Conservation (phyloP, 371 early-diverging fungal species). For the Caulochytrium protostelioides region DNA sequence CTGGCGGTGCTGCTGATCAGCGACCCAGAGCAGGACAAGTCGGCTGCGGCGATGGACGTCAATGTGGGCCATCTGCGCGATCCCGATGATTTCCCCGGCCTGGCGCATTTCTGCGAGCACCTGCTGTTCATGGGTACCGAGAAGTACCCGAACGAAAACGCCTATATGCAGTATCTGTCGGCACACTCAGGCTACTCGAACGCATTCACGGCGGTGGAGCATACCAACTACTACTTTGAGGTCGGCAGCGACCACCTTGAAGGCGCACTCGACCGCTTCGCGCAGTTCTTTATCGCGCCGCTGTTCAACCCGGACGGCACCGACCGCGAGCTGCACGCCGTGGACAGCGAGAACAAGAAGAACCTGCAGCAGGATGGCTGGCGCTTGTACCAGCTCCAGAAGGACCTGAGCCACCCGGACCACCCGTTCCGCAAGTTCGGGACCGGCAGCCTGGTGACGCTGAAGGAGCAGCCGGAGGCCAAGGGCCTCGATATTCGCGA, state of each 20-base stretch:
- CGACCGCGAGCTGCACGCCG: slow-evolving; percentile 78
- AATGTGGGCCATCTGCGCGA: slow-evolving; percentile 64
- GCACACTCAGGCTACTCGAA: slow-evolving; percentile 83
- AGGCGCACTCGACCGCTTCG: slow-evolving; percentile 74
- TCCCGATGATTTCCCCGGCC: slow-evolving; percentile 47
- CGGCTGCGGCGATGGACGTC: slow-evolving; percentile 76
- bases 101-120: slow-evolving; percentile 98
- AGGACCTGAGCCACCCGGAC: slow-evolving; percentile 43
- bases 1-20: slow-evolving; percentile 60
- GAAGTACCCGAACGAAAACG: slow-evolving; percentile 87
- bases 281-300: slow-evolving; percentile 81
- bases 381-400: slow-evolving; percentile 67
- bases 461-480: slow-evolving; percentile 44
- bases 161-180: slow-evolving; percentile 65
- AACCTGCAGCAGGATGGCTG: slow-evolving; percentile 68
- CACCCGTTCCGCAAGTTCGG: slow-evolving; percentile 77
- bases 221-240: slow-evolving; percentile 91
- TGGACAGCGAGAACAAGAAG: slow-evolving; percentile 87
- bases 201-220: slow-evolving; percentile 74
- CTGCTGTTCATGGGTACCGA: slow-evolving; percentile 67
- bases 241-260: slow-evolving; percentile 62
- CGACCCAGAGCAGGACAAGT: slow-evolving; percentile 62
- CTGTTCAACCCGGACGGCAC: slow-evolving; percentile 64
- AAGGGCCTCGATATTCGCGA: slow-evolving; percentile 62
- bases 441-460: slow-evolving; percentile 57